phyloP scores from a whole-genome alignment of 768 basidiomycete species.

The Lactifluus volemus region DNA sequence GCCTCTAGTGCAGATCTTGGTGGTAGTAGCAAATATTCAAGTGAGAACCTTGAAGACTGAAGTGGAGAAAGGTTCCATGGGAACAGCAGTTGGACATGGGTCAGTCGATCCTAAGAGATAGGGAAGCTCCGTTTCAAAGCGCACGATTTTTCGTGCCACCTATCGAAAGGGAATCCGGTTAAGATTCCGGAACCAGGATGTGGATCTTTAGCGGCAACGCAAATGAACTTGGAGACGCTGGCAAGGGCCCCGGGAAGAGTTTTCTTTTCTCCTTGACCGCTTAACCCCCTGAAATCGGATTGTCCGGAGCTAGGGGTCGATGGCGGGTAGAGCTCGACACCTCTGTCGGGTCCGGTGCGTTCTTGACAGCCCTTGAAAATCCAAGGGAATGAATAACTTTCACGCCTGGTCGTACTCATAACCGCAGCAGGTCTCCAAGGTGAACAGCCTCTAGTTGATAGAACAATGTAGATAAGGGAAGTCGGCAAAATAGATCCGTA shows the following conservation, averaged over 20 bases:
- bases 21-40: slow-evolving; percentile 87
- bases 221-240: slow-evolving; percentile 53
- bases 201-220: slow-evolving; percentile 61
- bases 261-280: slow-evolving; percentile 76
- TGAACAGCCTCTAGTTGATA: slow-evolving; percentile 76
- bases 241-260: slow-evolving; percentile 69
- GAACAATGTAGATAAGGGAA: slow-evolving; percentile 77
- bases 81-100: too few relatives aligned
- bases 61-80: slow-evolving; percentile 87
- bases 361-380: slow-evolving; percentile 76
- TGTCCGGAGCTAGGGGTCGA: too few relatives aligned
- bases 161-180: too few relatives aligned
- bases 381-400: slow-evolving; percentile 65
- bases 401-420: slow-evolving; percentile 68
- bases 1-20: slow-evolving; percentile 83
- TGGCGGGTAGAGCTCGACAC: slow-evolving; percentile 67
- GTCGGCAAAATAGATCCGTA: slow-evolving; percentile 76
- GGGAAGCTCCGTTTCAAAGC: too few relatives aligned
- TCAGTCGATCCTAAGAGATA: too few relatives aligned
- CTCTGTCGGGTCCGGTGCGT: slow-evolving; percentile 64
- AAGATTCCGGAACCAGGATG: too few relatives aligned
- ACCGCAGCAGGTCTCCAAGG: slow-evolving; percentile 76
- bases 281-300: too few relatives aligned
- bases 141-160: too few relatives aligned
- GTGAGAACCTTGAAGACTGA: slow-evolving; percentile 82